Percentiles rank a stretch among this genome's conserved stretches.
Conservation (phyloP, 768 basidiomycete species). For the Clavaria fumosa region DNA sequence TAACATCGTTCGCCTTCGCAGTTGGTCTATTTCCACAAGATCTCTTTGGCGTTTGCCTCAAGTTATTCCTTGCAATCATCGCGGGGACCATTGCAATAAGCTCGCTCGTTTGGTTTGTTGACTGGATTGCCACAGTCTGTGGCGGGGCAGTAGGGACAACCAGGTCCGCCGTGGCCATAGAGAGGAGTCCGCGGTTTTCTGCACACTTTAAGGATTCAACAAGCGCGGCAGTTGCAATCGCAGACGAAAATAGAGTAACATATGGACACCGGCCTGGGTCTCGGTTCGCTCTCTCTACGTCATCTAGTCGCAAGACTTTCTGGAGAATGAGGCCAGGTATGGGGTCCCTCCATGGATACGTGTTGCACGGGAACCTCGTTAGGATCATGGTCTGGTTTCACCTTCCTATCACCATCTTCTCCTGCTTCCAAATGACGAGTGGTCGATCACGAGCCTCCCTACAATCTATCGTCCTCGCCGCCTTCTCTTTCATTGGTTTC, state of each 20-base stretch:
- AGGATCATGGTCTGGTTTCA: conserved; percentile 88
- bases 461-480: conserved; percentile 63
- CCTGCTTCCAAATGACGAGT: conserved; percentile 70
- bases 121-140: conserved; percentile 33
- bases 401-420: conserved; percentile 85
- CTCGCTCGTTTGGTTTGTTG: conserved; percentile 55
- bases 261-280: conserved; percentile 25
- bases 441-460: conserved; percentile 34
- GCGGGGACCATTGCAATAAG: conserved; percentile 59
- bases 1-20: conserved; percentile 71
- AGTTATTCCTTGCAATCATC: conserved; percentile 67
- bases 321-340: conserved; percentile 43
- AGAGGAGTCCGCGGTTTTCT: conserved; percentile 24
- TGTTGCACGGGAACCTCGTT: conserved; percentile 81
- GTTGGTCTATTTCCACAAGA: conserved; percentile 73
- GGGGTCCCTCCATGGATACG: conserved; percentile 66
- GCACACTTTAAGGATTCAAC: conserved; percentile 35
- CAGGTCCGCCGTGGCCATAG: conserved; percentile 16
- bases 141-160: conserved; percentile 7
- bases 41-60: conserved; percentile 68
- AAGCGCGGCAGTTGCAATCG: conserved; percentile 14
- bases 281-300: conserved; percentile 20
- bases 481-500: conserved; percentile 63
- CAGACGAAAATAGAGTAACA: conserved; percentile 37
- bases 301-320: conserved; percentile 29